Conservation (phyloP, 192 early-diverging fungal genomes). For the Podila horticola region DNA sequence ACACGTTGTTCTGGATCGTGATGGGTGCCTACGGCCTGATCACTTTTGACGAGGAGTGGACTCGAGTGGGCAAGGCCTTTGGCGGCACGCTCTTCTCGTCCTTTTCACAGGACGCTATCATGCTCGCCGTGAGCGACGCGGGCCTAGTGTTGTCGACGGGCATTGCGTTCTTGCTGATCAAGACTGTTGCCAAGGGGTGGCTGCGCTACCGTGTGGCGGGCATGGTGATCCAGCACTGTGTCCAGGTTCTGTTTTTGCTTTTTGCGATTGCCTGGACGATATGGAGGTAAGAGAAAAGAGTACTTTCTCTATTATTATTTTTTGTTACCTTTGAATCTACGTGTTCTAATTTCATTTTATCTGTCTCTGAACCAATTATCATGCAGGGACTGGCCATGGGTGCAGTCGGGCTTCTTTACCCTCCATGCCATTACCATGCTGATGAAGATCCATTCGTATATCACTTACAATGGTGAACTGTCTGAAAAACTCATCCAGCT, state of each 20-base stretch:
- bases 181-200: conserved; percentile 60
- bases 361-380: conserved; percentile 51
- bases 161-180: conserved; percentile 69
- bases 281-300: conserved; percentile 50
- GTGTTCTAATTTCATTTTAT: not conserved
- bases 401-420: conserved; percentile 87
- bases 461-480: conserved; percentile 80
- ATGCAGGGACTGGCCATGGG: conserved; percentile 86
- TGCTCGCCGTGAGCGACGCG: conserved; percentile 78
- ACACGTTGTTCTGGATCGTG: conserved; percentile 85
- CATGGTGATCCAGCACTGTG: conserved; percentile 68
- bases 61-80: conserved; percentile 53
- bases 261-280: conserved; percentile 69
- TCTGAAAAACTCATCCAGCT: conserved; percentile 58
- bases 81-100: conserved; percentile 58
- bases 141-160: conserved; percentile 74
- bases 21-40: conserved; percentile 78
- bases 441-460: conserved; percentile 98
- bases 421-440: conserved; percentile 92
- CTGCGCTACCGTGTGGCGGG: conserved; percentile 59
- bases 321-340: not conserved
- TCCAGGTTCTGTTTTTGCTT: conserved; percentile 69
- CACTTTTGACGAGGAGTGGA: conserved; percentile 66
- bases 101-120: conserved; percentile 70
- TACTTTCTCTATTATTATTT: conserved; percentile 5